Evolutionary conservation across 1,139 yeast genomes (phyloP), one percentile per base, ranked within the genome.

Genomic region (Eremothecium coryli): DNA sequence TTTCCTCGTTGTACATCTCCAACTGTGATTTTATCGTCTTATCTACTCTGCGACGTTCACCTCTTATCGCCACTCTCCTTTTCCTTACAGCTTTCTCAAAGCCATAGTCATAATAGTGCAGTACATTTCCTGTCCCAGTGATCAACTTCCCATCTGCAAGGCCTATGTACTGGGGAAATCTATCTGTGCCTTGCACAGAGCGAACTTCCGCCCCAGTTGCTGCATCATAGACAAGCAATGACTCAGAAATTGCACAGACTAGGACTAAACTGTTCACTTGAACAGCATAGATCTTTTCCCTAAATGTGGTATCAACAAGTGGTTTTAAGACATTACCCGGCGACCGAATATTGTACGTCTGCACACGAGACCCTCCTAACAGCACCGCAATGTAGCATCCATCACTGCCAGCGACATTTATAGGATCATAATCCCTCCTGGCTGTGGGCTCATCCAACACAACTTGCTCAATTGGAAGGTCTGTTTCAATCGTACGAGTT

Each of bases 161-260:
- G 15, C 45, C 45, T 17, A 56, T 33, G 37, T 50, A 50, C 23
- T 51, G 50, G n/a, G 60, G 59, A 25, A 34, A 38, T 25, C 48
- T 45, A 31, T 56, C 57, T 7, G 52, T 47, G 31, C 53, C 48
- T 26, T 49, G 48, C 12, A 53, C 45, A 12, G 50, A 53, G 30
- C 55, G 47, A 5, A 56, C 43, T 23, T 61, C 54, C 10, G 53
- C 51, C 27, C 67, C 66, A 26, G 58, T 60, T 18, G 74, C 63
- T 0, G 73, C 65, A 50, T 84, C 82, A 53, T 73, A 73, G 16
- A 81, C 60, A 33, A 76, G 71, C 4, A 76, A 68, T 41, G 64
- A 66, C 13, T 90, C 90, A 43, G 76, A 70, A 45, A 68, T 70
- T 2, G 82, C 81, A 0, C 82, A 81, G 2, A 76, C 62, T 1